Evolutionary conservation across 2,329 filamentous ascomycete species (phyloP).

Genomic region (Triangularia verruculosa): DNA sequence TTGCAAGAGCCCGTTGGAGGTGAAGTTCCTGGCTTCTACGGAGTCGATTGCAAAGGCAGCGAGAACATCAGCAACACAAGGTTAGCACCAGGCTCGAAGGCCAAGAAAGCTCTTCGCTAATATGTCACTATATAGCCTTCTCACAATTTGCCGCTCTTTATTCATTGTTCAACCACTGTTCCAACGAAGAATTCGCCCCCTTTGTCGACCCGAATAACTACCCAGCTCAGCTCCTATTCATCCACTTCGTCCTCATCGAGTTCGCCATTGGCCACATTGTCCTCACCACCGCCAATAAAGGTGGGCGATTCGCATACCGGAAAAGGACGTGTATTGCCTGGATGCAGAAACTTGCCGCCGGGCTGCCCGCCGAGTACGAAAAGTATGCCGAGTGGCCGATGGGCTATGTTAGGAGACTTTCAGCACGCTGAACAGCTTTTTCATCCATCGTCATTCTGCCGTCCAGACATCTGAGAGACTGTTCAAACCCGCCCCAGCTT

Average conservation of each 20-base stretch:
- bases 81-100: slow-evolving; percentile 23
- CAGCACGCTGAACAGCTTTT: background rate
- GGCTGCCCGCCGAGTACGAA: slow-evolving; percentile 21
- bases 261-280: slow-evolving; percentile 23
- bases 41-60: slow-evolving; percentile 31
- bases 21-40: slow-evolving; percentile 33
- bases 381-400: slow-evolving; percentile 24
- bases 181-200: slow-evolving; percentile 32
- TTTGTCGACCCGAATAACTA: slow-evolving; percentile 34
- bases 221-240: slow-evolving; percentile 35
- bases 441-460: background rate
- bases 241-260: slow-evolving; percentile 37
- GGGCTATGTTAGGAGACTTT: slow-evolving; percentile 12
- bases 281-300: slow-evolving; percentile 11
- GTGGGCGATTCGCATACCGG: slow-evolving; percentile 20
- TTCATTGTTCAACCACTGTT: slow-evolving; percentile 29
- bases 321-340: slow-evolving; percentile 20
- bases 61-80: slow-evolving; percentile 29
- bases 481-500: background rate
- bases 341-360: slow-evolving; percentile 19
- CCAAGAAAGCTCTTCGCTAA: background rate
- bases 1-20: slow-evolving; percentile 33
- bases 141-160: slow-evolving; percentile 31
- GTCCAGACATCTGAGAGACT: too few species aligned
- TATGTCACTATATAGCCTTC: slow-evolving; percentile 23